These are phyloP conservation scores for Fraxinus angustifolia DNA, from an alignment of 305 asterid species.

Conservation along the genomic window DNA sequence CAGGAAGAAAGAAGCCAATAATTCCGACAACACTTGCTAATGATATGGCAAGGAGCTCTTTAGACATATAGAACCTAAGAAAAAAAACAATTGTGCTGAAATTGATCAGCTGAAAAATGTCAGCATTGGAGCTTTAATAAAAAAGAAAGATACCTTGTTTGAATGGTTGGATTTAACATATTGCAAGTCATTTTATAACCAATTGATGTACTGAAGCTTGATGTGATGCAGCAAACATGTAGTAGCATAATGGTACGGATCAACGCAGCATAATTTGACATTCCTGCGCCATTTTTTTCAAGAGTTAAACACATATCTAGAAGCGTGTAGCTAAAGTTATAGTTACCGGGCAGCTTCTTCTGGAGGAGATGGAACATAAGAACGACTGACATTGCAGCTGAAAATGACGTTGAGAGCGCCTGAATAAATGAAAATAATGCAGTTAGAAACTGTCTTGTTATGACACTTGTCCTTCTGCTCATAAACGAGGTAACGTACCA, in stretches of 20 bases:
- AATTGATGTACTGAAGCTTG: constrained; percentile 29
- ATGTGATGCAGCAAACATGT: constrained; percentile 32
- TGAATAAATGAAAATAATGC: constrained; percentile 13
- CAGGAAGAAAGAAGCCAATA: constrained; percentile 36
- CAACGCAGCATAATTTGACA: constrained; percentile 30
- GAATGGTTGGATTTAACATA: constrained; percentile 19
- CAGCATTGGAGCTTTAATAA: background rate
- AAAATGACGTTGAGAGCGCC: constrained; percentile 45
- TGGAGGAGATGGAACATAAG: constrained; percentile 40
- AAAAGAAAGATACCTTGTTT: constrained; percentile 24
- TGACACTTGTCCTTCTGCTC: background rate
- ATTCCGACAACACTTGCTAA: constrained; percentile 32
- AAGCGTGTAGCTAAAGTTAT: background rate
- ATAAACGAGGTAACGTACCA: constrained; percentile 27
- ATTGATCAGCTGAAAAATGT: constrained; percentile 2
- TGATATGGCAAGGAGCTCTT: constrained; percentile 23
- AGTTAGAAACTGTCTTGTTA: background rate
- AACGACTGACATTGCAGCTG: constrained; percentile 35
- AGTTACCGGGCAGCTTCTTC: constrained; percentile 38
- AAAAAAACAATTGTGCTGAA: background rate
- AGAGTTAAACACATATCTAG: background rate
- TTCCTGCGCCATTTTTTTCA: constrained; percentile 23
- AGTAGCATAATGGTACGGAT: constrained; percentile 26
- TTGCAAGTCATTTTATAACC: constrained; percentile 22
- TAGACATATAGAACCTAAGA: constrained; percentile 28